A percentile compares a stretch with the other conserved stretches of the same genome.
These are phyloP conservation scores for Wickerhamiella musiphila DNA, from an alignment of 805 yeast genomes.

Conservation along the genomic window DNA sequence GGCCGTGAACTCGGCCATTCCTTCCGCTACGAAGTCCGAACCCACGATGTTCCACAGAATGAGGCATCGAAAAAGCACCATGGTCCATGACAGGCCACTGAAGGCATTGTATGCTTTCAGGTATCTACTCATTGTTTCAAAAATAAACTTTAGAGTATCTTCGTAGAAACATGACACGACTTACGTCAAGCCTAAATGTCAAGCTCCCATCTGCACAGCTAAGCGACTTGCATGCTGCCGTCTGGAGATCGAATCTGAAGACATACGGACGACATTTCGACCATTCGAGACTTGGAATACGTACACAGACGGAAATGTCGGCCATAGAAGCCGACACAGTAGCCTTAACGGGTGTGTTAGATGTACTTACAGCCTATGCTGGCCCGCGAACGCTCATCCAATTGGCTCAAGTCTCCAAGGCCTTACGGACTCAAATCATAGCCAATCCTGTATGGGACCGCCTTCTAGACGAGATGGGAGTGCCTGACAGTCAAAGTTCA, in stretches of 20 bases:
- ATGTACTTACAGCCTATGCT: background rate
- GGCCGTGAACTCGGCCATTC: constrained; percentile 41
- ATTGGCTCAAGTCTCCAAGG: constrained; percentile 4
- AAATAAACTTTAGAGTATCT: no score
- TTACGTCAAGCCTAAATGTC: no score
- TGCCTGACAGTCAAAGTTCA: background rate
- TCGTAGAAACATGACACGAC: no score
- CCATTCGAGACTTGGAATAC: no score
- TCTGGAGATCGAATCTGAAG: no score
- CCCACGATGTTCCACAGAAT: constrained; percentile 30
- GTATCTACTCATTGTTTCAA: no score
- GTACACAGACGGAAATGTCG: background rate
- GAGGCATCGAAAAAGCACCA: constrained; percentile 30
- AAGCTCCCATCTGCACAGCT: no score
- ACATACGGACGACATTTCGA: no score
- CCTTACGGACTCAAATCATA: constrained; percentile 2
- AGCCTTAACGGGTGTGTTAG: background rate
- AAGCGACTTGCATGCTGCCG: no score
- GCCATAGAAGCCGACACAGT: background rate
- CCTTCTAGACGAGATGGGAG: constrained; percentile 4
- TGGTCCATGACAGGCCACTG: constrained; percentile 38
- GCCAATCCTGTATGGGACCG: constrained; percentile 6
- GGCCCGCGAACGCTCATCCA: background rate
- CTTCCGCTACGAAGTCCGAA: constrained; percentile 46
- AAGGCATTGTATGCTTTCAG: constrained; percentile 34